These are phyloP conservation scores for Nakaseomyces glabratus DNA, from an alignment of 1,139 yeast genomes.

Conservation along the genomic window DNA sequence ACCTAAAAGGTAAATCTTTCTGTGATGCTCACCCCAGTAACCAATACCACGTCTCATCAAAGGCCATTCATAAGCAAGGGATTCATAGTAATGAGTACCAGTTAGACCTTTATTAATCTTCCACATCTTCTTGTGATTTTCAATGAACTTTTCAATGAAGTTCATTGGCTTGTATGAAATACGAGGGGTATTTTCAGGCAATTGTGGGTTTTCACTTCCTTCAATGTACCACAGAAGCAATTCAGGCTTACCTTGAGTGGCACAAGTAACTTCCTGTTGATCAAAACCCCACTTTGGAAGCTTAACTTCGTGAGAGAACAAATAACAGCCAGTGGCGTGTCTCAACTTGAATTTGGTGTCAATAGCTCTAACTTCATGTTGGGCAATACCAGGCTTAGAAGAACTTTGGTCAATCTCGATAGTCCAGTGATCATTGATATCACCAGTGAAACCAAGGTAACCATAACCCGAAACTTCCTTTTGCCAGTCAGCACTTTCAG, in stretches of 20 bases:
- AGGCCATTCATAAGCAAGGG: conserved; percentile 90
- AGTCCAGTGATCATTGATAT: conserved; percentile 90
- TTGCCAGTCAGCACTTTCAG: conserved; percentile 85
- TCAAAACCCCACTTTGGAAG: conserved; percentile 93
- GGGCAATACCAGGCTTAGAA: conserved; percentile 52
- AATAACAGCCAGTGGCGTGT: conserved; percentile 82
- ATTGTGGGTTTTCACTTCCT: conserved; percentile 48
- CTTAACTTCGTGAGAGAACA: conserved; percentile 78
- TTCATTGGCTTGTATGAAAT: conserved; percentile 55
- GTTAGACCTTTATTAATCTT: conserved; percentile 73
- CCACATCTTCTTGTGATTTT: conserved; percentile 88
- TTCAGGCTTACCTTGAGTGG: conserved; percentile 65
- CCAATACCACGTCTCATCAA: conserved; percentile 80
- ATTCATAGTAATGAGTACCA: conserved; percentile 79
- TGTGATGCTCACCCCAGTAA: conserved; percentile 76
- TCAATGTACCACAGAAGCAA: conserved; percentile 87
- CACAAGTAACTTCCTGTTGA: conserved; percentile 95
- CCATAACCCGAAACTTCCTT: conserved; percentile 93
- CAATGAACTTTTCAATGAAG: conserved; percentile 63
- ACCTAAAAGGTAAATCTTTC: conserved; percentile 80
- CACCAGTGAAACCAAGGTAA: conserved; percentile 82
- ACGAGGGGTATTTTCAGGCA: conserved; percentile 40
- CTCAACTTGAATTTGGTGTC: conserved; percentile 77
- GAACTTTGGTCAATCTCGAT: conserved; percentile 70
- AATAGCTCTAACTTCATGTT: conserved; percentile 60